Conservation (phyloP, 2,329 filamentous ascomycete genomes). For the Elsinoe fawcettii region DNA sequence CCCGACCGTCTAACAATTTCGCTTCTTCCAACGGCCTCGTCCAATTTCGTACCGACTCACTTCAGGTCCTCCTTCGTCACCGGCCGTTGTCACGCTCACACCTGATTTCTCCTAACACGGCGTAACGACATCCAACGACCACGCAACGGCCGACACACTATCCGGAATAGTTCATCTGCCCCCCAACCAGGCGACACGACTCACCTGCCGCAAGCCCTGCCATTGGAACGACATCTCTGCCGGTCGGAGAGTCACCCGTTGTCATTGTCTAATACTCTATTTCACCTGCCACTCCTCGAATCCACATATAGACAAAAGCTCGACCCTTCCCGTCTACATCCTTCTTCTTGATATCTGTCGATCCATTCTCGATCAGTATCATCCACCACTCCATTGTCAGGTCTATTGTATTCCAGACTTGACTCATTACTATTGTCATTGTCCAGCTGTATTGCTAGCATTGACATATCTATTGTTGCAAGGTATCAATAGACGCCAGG, state of each 20-base stretch:
- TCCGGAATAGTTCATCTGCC: conserved; percentile 17
- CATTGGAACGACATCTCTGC: conserved; percentile 15
- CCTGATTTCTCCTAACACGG: conserved; percentile 16
- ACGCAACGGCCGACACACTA: conserved; percentile 16
- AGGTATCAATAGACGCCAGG: conserved; percentile 23
- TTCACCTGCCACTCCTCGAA: conserved; percentile 18
- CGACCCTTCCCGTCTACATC: conserved; percentile 21
- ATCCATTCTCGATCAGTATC: conserved; percentile 17
- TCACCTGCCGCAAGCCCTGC: conserved; percentile 13
- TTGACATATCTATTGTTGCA: conserved; percentile 24
- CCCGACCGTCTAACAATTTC: conserved; percentile 14
- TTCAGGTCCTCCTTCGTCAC: conserved; percentile 15
- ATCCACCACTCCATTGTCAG: neutral
- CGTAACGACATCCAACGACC: conserved; percentile 13
- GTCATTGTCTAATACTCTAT: conserved; percentile 16
- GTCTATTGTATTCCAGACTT: conserved; percentile 21
- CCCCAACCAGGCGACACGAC: conserved; percentile 16
- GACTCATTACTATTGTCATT: conserved; percentile 20
- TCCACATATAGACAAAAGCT: conserved; percentile 24
- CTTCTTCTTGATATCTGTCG: conserved; percentile 20
- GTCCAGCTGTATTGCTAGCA: conserved; percentile 1
- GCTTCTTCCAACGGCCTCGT: conserved; percentile 13
- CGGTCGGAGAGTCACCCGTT: conserved; percentile 16
- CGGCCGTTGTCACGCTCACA: conserved; percentile 14
- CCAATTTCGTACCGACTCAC: conserved; percentile 16